Conservation (phyloP, 1,284 basidiomycete genomes). For the Cutaneotrichosporon mucoides region DNA sequence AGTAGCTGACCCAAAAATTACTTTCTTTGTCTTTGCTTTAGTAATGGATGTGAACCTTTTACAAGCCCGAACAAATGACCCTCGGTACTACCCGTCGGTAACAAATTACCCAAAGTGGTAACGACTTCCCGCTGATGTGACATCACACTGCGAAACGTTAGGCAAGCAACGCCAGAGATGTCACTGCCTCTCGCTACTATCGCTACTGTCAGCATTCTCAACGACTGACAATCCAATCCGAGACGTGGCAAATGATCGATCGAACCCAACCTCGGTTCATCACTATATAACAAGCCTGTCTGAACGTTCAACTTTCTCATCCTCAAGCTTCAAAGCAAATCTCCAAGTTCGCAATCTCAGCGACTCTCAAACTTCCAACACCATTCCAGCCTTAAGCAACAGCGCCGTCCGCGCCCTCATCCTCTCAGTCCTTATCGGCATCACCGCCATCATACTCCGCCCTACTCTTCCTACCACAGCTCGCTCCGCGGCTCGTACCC, state of each 20-base stretch:
- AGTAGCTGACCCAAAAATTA: too few species aligned
- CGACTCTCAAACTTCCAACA: not conserved
- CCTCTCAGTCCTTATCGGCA: conserved; percentile 9
- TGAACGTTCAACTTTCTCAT: not conserved
- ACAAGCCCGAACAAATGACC: too few species aligned
- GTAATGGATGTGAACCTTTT: too few species aligned
- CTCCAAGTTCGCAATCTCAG: not conserved
- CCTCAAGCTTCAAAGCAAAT: not conserved
- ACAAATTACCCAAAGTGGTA: not conserved
- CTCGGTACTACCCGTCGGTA: too few species aligned
- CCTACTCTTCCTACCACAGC: conserved; percentile 1
- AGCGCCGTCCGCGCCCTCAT: not conserved
- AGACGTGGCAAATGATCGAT: too few species aligned
- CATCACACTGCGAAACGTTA: not conserved
- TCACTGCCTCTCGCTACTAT: too few species aligned
- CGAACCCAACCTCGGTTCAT: too few species aligned
- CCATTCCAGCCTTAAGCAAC: conserved; percentile 2
- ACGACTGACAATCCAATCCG: too few species aligned
- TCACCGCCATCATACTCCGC: conserved; percentile 17
- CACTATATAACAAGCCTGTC: not conserved
- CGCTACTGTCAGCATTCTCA: not conserved
- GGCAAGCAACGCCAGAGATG: too few species aligned
- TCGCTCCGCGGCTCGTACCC: conserved; percentile 4
- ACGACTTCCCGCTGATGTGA: not conserved
- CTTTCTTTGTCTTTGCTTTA: too few species aligned